Percentiles rank a stretch among this genome's conserved stretches.
Evolutionary conservation across 2,329 filamentous ascomycete species (phyloP).

Genomic region (Aspergillus niger): DNA sequence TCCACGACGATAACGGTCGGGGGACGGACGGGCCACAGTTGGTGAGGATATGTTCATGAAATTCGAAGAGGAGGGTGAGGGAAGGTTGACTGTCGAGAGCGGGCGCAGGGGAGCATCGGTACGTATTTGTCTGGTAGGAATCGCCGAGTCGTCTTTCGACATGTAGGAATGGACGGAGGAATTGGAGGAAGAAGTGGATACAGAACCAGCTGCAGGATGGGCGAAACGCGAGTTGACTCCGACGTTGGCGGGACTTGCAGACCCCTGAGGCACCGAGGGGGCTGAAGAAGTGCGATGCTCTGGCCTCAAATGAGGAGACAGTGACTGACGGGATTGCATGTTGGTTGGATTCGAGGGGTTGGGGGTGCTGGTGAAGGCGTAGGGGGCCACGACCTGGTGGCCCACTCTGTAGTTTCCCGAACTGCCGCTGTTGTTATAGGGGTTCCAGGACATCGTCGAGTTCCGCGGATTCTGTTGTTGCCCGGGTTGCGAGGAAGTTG

Average conservation of each 20-base stretch:
- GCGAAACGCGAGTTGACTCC: constrained; percentile 39
- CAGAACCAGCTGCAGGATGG: constrained; percentile 54
- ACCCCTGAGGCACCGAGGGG: constrained; percentile 49
- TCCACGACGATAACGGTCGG: constrained; percentile 79
- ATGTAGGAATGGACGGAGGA: constrained; percentile 48
- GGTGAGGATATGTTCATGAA: constrained; percentile 52
- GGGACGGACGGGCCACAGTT: constrained; percentile 66
- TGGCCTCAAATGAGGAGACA: constrained; percentile 56
- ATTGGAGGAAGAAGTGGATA: constrained; percentile 56
- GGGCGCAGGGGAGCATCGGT: constrained; percentile 43
- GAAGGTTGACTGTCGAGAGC: constrained; percentile 53
- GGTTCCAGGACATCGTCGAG: constrained; percentile 43
- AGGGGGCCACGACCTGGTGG: constrained; percentile 70
- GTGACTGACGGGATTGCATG: constrained; percentile 57
- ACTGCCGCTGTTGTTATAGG: constrained; percentile 44
- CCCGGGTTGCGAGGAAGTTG: constrained; percentile 33
- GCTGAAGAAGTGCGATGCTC: constrained; percentile 59
- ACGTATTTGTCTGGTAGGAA: constrained; percentile 43
- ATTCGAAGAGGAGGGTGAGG: constrained; percentile 55
- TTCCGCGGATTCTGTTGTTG: constrained; percentile 44
- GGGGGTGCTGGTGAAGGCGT: constrained; percentile 73
- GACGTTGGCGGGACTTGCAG: constrained; percentile 33
- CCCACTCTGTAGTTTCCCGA: constrained; percentile 50
- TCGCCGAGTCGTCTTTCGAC: constrained; percentile 54
- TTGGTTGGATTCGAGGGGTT: constrained; percentile 56